Evolutionary conservation across 2,329 filamentous ascomycete species (phyloP), one percentile per base, ranked within the genome.

Genomic region (Septoria petroselini): DNA sequence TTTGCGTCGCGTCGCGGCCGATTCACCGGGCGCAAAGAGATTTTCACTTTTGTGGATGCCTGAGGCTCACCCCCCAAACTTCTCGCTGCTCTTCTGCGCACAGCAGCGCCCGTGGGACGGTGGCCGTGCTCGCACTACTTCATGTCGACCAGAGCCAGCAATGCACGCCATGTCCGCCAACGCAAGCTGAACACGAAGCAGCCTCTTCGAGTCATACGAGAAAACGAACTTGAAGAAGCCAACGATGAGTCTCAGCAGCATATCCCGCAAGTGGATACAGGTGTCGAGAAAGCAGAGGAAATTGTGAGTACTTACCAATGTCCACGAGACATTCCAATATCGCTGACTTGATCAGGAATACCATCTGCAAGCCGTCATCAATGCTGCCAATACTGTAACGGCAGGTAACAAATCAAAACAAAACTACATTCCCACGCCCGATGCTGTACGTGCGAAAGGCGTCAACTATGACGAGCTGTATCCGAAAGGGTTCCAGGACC

Each of bases 211-310:
- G 85, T 98, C 64, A 81, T 96, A 66, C 83, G 86, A 70, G 91
- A 97, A 74, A 80, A 89, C 71, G 88, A 97, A 68, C 86, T 97
- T 73, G 90, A 96, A 68, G 79, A 85, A 67, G 59, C 57, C 25
- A 82, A 90, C 72, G 95, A 96, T 71, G 82, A 84, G 60, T 82
- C 87, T 64, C 84, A 91, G 68, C 86, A 86, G 62, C 85, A 86
- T 69, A 88, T 81, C 76, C 83, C 78, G 74, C 88, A 85, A 66
- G 89, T 96, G 68, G 90, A 93, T 68, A 96, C 91, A 60, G 93
- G 93, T 72, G 93, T 98, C 64, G 93, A 98, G 73, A 91, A 95
- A 70, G 88, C 84, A 59, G 93, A 98, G 74, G 91, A 97, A 82
- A 91, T 91, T 76, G 93, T 96, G 73, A 83, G 90, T 88, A 41